Evolutionary conservation across 768 basidiomycete genomes (phyloP), one percentile per base, ranked within the genome.

Genomic region (Mycena amicta): DNA sequence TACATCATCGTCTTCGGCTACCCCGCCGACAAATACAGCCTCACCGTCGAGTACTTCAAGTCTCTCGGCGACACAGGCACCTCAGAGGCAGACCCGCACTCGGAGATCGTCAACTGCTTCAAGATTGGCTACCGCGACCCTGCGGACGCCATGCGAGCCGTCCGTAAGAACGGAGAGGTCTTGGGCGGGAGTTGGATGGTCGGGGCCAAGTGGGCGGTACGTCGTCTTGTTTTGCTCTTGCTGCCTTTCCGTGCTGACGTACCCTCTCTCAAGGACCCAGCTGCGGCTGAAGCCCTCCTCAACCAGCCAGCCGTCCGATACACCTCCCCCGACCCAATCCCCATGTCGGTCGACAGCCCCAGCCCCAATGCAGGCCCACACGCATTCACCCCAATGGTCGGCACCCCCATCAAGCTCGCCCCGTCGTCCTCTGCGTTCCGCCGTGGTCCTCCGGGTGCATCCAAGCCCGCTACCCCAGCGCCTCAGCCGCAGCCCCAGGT

Each of bases 1-100:
- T 88, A 88, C 66, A 78, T 95, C 31, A 78, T 93, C 66, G 85
- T 95, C 52, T 95, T 93, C 60, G 93, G 93, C n/a, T 95, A 93
- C 69, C 92, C 93, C 4, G 77, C 84, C 29, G 90, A 93, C 71
- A 86, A 86, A 67, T 90, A 88, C 70, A 84, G 82, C 52, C 68
- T 86, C 16, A 85, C 89, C 0, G 84, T 83, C 16, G 89, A 89
- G 66, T 89, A 89, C 70, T 89, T 92, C 76, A 82, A 81, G 63
- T 84, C 86, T 1, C 73, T 95, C 8, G 92, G 90, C 6, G 83
- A 84, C 15, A 74, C 86, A n/a, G n/a, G n/a, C 30, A 74, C 86
- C 30, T 87, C 88, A 2, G 88, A 88, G 18, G 79, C 88, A 0
- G 86, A 91, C 47, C 82, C 81, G 11, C 83, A 87, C 66, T 70